Conservation (phyloP, 2,329 filamentous ascomycete species). For the Diaporthe sp. region DNA sequence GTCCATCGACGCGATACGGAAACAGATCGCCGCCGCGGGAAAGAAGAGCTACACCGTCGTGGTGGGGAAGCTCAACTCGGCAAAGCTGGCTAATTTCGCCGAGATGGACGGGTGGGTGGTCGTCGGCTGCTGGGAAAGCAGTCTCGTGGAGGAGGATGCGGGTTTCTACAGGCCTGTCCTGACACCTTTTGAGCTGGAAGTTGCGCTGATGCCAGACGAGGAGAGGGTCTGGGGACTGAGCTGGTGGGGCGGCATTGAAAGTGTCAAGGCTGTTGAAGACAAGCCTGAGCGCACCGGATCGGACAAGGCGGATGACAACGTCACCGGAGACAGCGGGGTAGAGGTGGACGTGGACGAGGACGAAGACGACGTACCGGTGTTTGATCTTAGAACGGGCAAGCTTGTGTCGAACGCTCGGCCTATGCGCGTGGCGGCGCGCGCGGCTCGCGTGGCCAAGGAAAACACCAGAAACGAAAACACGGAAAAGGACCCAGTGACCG, state of each 20-base stretch:
- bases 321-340: conserved; percentile 33
- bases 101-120: conserved; percentile 98
- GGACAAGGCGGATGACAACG: conserved; percentile 43
- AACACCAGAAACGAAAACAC: conserved; percentile 25
- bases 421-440: conserved; percentile 67
- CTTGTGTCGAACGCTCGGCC: conserved; percentile 85
- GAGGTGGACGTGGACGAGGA: conserved; percentile 65
- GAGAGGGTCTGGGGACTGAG: conserved; percentile 87
- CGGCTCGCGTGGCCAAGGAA: conserved; percentile 40
- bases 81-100: conserved; percentile 95
- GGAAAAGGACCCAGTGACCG: conserved; percentile 40
- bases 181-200: conserved; percentile 92
- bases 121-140: conserved; percentile 98
- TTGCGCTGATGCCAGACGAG: conserved; percentile 81
- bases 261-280: conserved; percentile 63
- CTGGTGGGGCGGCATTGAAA: conserved; percentile 90
- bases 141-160: conserved; percentile 84
- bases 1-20: conserved; percentile 81
- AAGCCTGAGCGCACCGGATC: conserved; percentile 43
- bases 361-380: conserved; percentile 87
- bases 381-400: conserved; percentile 89
- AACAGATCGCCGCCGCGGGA: conserved; percentile 80
- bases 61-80: conserved; percentile 94
- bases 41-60: conserved; percentile 98
- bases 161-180: conserved; percentile 91